phyloP scores from a whole-genome alignment of 2,329 filamentous ascomycete species.

The Colletotrichum brevisporum region DNA sequence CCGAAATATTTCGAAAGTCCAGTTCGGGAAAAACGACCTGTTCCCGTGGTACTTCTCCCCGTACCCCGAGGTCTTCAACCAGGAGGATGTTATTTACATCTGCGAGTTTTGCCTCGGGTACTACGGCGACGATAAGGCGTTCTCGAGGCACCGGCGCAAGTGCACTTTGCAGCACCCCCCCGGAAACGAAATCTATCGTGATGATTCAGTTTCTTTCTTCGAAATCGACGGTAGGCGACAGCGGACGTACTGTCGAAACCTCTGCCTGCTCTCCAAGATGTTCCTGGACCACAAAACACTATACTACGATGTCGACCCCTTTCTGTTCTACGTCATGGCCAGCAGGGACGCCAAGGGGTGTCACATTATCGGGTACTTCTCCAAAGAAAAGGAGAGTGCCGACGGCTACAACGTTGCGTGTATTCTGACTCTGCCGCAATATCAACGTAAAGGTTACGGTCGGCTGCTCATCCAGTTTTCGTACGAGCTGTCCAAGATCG shows the following conservation, averaged over 20 bases:
- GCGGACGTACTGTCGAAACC: slow-evolving; percentile 95
- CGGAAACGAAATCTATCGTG: slow-evolving; percentile 97
- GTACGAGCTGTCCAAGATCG: slow-evolving; percentile 95
- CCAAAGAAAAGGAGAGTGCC: slow-evolving; percentile 96
- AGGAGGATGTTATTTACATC: slow-evolving; percentile 92
- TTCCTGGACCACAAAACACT: slow-evolving; percentile 98
- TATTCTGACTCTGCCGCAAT: slow-evolving; percentile 96
- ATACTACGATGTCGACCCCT: slow-evolving; percentile 99
- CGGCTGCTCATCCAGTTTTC: slow-evolving; percentile 96
- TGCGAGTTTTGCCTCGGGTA: slow-evolving; percentile 98
- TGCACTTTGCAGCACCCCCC: slow-evolving; percentile 93
- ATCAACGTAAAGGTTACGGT: slow-evolving; percentile 94
- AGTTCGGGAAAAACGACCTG: slow-evolving; percentile 92
- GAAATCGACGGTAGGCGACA: slow-evolving; percentile 97
- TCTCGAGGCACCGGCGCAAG: slow-evolving; percentile 88
- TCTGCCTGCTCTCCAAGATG: slow-evolving; percentile 94
- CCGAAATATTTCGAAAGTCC: slow-evolving; percentile 92
- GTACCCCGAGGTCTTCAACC: slow-evolving; percentile 90
- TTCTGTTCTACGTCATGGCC: slow-evolving; percentile 98
- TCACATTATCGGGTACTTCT: slow-evolving; percentile 99
- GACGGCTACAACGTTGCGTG: slow-evolving; percentile 99
- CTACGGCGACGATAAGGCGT: slow-evolving; percentile 86
- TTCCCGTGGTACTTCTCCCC: slow-evolving; percentile 99
- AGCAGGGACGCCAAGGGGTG: slow-evolving; percentile 89
- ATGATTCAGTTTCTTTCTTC: slow-evolving; percentile 94